A percentile compares a stretch with the other conserved stretches of the same genome.
Evolutionary conservation across 2,329 filamentous ascomycete genomes (phyloP).

Genomic region (Knufia petricola): DNA sequence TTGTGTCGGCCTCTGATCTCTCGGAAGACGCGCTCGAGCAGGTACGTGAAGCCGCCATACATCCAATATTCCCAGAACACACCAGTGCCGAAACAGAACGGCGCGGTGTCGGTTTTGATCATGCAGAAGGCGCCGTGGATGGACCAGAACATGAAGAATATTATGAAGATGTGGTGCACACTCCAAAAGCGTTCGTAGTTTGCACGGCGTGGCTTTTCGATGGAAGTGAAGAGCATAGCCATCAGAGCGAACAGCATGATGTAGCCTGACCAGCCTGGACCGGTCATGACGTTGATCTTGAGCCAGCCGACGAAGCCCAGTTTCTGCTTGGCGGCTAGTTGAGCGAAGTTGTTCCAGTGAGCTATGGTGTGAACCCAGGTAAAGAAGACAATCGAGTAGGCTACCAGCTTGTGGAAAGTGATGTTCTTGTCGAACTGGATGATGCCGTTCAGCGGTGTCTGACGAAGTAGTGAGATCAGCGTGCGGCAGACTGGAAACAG

Average conservation of each 20-base stretch:
- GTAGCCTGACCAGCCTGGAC: slow-evolving; percentile 78
- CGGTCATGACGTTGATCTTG: slow-evolving; percentile 65
- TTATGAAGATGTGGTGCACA: slow-evolving; percentile 75
- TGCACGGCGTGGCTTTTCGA: slow-evolving; percentile 66
- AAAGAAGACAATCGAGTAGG: slow-evolving; percentile 83
- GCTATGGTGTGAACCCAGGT: slow-evolving; percentile 78
- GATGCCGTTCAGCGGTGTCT: slow-evolving; percentile 75
- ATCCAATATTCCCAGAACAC: slow-evolving; percentile 90
- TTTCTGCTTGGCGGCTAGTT: slow-evolving; percentile 63
- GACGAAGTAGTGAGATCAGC: slow-evolving; percentile 68
- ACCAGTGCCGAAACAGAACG: slow-evolving; percentile 65
- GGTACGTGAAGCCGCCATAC: slow-evolving; percentile 70
- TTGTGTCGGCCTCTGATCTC: slow-evolving; percentile 72
- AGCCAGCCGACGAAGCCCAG: slow-evolving; percentile 71
- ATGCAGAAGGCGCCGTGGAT: slow-evolving; percentile 83
- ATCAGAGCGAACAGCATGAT: slow-evolving; percentile 71
- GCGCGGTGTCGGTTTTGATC: slow-evolving; percentile 74
- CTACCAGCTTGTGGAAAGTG: slow-evolving; percentile 74
- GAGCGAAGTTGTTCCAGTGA: slow-evolving; percentile 79
- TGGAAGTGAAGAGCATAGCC: slow-evolving; percentile 66
- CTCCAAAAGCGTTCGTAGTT: slow-evolving; percentile 91
- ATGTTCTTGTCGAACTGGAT: slow-evolving; percentile 54
- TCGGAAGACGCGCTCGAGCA: slow-evolving; percentile 67
- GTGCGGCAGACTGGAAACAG: slow-evolving; percentile 66
- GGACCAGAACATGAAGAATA: slow-evolving; percentile 89